Base-by-base conservation (phyloP, 176 grass and related monocot species). In the Elymus sibiricus region DNA sequence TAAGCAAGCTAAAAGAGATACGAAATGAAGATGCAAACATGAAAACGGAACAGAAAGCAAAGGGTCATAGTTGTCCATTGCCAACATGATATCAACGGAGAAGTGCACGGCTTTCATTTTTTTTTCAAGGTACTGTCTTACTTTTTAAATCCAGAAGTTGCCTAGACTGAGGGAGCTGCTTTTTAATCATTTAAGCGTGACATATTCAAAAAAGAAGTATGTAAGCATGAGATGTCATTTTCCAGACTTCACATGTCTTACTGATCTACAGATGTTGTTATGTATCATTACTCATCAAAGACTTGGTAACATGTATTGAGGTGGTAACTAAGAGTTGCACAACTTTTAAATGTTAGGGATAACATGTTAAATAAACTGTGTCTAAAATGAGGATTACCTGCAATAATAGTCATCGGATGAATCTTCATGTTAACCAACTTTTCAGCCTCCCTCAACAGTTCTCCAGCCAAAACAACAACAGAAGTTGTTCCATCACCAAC, bases 351-450 rank as follows among this genome's bases (percentile, higher is more conserved):
- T 68, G 44, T 58, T 16, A 85, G 14, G 32, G 6, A 27, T n/a
- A 8, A 12, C 64, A 78, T 79, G 68, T 34, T 42, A 39, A 35
- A 71, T 7, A 43, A 79, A 79, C 22, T 34, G 21, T 35, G 4
- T 66, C 24, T 25, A 67, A 58, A 61, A 64, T 27, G 10, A 86
- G 35, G 49, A 85, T 85, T 84, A 95, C 94, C 97, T 86, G 97
- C 97, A 91, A 98, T 98, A 39, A 98, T 98, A 66, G 97, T 98
- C 97, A 98, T 98, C 0, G 97, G 92, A 85, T 98, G 97, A 78
- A 98, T 96, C 75, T 98, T 98, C 90, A 93, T 89, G 78, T 92
- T 95, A 49, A 92, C 76, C 76, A 98, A 86, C 74, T 98, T 98
- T 77, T 98, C 97, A 49, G 97, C 94, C 74, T 98, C 94, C 82